Percentiles rank a stretch among this genome's conserved stretches.
These are phyloP conservation scores for Beta macrorhiza DNA, from an alignment of 179 eudicot genomes.

Conservation along the genomic window DNA sequence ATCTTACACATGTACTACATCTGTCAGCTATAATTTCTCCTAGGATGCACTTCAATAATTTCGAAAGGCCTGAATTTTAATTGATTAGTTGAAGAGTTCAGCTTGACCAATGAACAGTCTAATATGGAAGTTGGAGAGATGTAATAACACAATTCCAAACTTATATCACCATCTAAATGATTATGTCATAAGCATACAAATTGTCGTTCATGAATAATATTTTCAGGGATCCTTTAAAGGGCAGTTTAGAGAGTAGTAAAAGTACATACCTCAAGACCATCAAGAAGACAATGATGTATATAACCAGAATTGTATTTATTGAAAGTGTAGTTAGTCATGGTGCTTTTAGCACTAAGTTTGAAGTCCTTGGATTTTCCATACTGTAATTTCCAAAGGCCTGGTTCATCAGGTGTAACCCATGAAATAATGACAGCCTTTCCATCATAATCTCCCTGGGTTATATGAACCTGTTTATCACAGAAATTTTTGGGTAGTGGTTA, in stretches of 20 bases:
- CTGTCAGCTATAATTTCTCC: neutral
- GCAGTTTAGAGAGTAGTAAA: neutral
- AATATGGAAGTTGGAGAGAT: neutral
- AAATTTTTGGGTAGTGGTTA: neutral
- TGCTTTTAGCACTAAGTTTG: slow-evolving; percentile 29
- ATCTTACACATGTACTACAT: neutral
- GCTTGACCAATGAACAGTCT: neutral
- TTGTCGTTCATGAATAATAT: neutral
- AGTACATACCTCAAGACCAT: slow-evolving; percentile 25
- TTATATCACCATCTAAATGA: neutral
- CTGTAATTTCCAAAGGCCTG: slow-evolving; percentile 47
- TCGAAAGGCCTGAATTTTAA: neutral
- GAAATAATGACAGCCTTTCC: slow-evolving; percentile 65
- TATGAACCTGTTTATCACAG: slow-evolving; percentile 45
- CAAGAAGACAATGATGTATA: slow-evolving; percentile 25
- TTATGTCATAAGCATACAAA: neutral
- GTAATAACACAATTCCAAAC: neutral
- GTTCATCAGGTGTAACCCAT: slow-evolving; percentile 64
- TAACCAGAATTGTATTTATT: slow-evolving; percentile 26
- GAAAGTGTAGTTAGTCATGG: slow-evolving; percentile 26
- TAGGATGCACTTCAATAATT: neutral
- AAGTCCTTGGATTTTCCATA: slow-evolving; percentile 63
- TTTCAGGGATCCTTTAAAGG: neutral
- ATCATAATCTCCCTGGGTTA: slow-evolving; percentile 37
- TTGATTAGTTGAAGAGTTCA: neutral